These are phyloP conservation scores for Naganishia liquefaciens DNA, from an alignment of 1,284 basidiomycete species.

Conservation along the genomic window DNA sequence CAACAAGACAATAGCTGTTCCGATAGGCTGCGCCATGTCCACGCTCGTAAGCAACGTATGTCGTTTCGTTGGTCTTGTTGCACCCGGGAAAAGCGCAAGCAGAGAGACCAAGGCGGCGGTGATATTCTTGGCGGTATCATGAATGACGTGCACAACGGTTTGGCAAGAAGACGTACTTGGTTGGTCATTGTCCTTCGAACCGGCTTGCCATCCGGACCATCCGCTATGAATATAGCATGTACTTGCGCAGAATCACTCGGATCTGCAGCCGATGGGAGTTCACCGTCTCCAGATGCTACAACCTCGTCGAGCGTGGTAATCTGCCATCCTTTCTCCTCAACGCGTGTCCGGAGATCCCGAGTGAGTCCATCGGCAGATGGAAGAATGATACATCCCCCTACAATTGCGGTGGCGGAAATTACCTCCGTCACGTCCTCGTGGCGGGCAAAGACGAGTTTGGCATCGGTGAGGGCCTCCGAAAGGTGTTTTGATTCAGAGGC, in stretches of 20 bases:
- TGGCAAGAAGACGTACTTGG: background rate
- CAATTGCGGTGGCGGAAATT: background rate
- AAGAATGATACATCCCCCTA: background rate
- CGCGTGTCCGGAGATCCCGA: background rate
- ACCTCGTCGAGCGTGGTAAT: background rate
- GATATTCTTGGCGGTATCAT: background rate
- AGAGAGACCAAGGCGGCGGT: conserved; percentile 2
- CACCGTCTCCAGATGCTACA: no score
- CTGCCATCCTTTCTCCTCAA: background rate
- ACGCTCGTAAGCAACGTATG: conserved; percentile 10
- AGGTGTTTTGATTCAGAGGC: background rate
- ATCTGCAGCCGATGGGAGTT: no score
- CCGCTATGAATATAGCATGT: background rate
- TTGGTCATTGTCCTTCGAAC: conserved; percentile 10
- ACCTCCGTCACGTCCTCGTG: background rate
- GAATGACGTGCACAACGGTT: background rate
- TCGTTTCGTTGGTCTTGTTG: background rate
- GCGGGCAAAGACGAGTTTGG: background rate
- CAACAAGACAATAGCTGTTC: conserved; percentile 8
- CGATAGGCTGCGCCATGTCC: conserved; percentile 14
- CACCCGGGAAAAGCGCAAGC: conserved; percentile 11
- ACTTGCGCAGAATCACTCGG: conserved; percentile 7
- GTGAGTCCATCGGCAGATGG: background rate
- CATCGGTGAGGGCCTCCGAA: background rate
- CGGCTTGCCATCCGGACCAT: background rate